These are phyloP conservation scores for Neofusicoccum umdonicola DNA, from an alignment of 2,329 filamentous ascomycete species.

Conservation along the genomic window DNA sequence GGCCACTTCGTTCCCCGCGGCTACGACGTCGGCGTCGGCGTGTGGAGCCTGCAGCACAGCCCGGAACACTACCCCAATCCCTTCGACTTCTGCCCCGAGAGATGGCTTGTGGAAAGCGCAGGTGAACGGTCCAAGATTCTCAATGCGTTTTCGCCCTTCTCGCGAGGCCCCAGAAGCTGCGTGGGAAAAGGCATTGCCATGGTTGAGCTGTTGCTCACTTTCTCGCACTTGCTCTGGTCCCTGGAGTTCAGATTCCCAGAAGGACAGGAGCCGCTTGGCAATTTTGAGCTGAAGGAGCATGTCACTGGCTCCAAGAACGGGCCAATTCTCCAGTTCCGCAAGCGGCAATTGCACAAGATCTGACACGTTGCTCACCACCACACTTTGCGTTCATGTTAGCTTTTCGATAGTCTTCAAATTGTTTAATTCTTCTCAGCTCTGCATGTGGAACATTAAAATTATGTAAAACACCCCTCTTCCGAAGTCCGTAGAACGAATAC, in stretches of 20 bases:
- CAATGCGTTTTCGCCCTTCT: slow-evolving; percentile 66
- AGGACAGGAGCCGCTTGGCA: neutral
- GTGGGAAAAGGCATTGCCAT: slow-evolving; percentile 66
- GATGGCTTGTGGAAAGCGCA: slow-evolving; percentile 9
- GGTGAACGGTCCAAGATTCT: neutral
- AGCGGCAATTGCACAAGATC: neutral
- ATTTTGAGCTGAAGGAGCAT: neutral
- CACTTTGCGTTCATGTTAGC: neutral
- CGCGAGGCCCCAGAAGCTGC: slow-evolving; percentile 66
- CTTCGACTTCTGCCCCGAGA: slow-evolving; percentile 34
- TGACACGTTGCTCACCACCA: neutral
- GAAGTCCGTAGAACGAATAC: neutral
- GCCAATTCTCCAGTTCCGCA: slow-evolving; percentile 2
- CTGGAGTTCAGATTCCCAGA: slow-evolving; percentile 49
- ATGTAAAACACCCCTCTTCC: neutral
- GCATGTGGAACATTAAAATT: neutral
- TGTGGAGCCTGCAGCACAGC: slow-evolving; percentile 42
- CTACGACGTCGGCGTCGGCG: slow-evolving; percentile 38
- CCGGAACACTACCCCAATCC: slow-evolving; percentile 36
- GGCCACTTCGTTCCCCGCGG: slow-evolving; percentile 33
- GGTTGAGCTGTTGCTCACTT: slow-evolving; percentile 56
- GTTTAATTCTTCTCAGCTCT: neutral
- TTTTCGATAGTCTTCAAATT: neutral
- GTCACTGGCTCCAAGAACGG: neutral
- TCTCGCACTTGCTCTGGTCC: slow-evolving; percentile 56